Evolutionary conservation across 371 early-diverging fungal species (phyloP), one percentile per base, ranked within the genome.

Genomic region (Synchytrium microbalum): DNA sequence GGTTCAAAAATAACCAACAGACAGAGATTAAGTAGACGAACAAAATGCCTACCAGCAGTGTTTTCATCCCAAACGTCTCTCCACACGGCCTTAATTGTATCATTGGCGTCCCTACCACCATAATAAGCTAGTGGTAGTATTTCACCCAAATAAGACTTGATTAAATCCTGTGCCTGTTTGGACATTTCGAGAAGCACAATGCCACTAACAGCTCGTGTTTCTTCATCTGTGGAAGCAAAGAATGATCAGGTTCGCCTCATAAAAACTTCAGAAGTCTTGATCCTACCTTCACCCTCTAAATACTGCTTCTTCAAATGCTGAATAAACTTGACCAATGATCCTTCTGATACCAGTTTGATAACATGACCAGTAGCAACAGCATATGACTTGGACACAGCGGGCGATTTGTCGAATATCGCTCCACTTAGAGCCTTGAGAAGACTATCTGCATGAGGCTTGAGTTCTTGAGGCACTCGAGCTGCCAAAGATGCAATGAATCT

Each of bases 341-440:
- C 77, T 58, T 79, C 82, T 0, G 84, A 73, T 13, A 83, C 76
- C 0, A 92, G 68, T 51, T 85, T 78, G 13, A 86, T 80, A 2
- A 91, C 79, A 65, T 92, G 89, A 2, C 93, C 95, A 25, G 85
- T 85, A 0, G 93, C 88, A 14, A 88, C 86, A 0, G 94, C 91
- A 73, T 84, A 92, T 0, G 92, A 82, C 69, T 92, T 91, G 14
- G 92, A 81, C 52, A 93, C 84, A 0, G 89, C 86, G 0, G 90
- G 81, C 10, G 89, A 89, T 61, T 83, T 84, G 63, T 94, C 93
- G 2, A 81, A 75, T 58, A 93, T 74, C 0, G 87, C 85, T 1
- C 88, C 86, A 56, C 84, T 85, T 13, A 94, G 69, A 0, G 89
- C 87, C 66, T 90, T 90, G 52, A 92, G 68, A 52, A 90, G 69